phyloP scores from a whole-genome alignment of 2,329 filamentous ascomycete species.

The Pleurostoma richardsiae region DNA sequence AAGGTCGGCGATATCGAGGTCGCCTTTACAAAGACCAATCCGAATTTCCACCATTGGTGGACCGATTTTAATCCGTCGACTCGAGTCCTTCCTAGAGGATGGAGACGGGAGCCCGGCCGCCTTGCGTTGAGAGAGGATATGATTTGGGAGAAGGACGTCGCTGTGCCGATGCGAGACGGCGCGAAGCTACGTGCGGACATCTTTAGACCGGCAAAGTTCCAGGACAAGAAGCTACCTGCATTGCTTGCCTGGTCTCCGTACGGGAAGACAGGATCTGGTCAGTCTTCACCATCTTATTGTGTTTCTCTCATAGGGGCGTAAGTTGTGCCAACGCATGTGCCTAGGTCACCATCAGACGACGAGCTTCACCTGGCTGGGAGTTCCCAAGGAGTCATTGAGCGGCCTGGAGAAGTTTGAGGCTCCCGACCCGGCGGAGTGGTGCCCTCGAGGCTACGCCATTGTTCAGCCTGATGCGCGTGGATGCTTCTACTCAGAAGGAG shows the following conservation, averaged over 20 bases:
- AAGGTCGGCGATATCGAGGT: no score
- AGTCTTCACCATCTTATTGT: slow-evolving; percentile 5
- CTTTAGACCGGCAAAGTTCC: slow-evolving; percentile 10
- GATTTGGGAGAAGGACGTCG: slow-evolving; percentile 9
- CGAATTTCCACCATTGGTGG: no score
- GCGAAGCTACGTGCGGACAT: slow-evolving; percentile 13
- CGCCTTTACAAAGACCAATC: no score
- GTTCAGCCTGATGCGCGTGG: slow-evolving; percentile 17
- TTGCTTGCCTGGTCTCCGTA: slow-evolving; percentile 15
- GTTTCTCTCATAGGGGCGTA: slow-evolving; percentile 3
- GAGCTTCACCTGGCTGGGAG: slow-evolving; percentile 6
- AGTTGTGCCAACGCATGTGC: not conserved
- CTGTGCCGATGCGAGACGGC: slow-evolving; percentile 15
- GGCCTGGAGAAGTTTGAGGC: slow-evolving; percentile 14
- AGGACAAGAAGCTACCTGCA: slow-evolving; percentile 9
- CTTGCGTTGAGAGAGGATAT: no score
- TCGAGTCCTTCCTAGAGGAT: no score
- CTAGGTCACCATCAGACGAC: not conserved
- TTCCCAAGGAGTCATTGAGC: slow-evolving; percentile 6
- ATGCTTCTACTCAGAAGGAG: slow-evolving; percentile 13
- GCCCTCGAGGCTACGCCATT: slow-evolving; percentile 15
- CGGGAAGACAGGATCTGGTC: slow-evolving; percentile 16
- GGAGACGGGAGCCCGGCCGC: no score
- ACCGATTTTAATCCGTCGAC: no score
- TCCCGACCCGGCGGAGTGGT: slow-evolving; percentile 17